These are phyloP conservation scores for Leccinellum albellum DNA, from an alignment of 768 basidiomycete genomes.

Conservation along the genomic window DNA sequence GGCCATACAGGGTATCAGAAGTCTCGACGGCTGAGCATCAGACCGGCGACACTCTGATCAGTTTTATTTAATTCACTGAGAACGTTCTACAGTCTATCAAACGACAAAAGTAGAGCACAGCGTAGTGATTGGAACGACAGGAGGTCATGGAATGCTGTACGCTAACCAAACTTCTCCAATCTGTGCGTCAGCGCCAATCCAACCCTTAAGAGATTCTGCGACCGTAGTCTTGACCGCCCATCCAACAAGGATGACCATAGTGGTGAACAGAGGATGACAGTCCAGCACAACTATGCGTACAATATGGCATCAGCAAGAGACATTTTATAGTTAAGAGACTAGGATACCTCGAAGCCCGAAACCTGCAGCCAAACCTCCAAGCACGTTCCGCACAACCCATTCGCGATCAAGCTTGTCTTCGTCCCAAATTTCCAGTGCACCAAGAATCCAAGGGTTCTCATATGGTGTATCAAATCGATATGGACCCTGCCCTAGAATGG, in stretches of 20 bases:
- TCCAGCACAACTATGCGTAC: conserved; percentile 64
- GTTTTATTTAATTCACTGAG: not conserved
- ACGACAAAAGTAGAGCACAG: conserved; percentile 1
- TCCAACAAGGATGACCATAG: conserved; percentile 67
- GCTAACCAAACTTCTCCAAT: conserved; percentile 72
- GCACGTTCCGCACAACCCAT: conserved; percentile 79
- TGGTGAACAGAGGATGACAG: conserved; percentile 69
- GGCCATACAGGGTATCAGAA: conserved; percentile 18
- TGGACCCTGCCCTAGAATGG: conserved; percentile 15
- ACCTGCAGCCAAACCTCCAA: conserved; percentile 84
- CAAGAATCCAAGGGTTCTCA: conserved; percentile 34
- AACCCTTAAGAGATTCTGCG: conserved; percentile 56
- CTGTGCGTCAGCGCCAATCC: conserved; percentile 59
- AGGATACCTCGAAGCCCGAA: conserved; percentile 74
- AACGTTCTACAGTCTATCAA: not conserved
- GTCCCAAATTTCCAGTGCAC: conserved; percentile 56
- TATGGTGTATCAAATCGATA: conserved; percentile 25
- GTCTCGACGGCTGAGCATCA: conserved; percentile 5
- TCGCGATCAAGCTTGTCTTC: conserved; percentile 75
- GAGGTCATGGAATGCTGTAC: conserved; percentile 67
- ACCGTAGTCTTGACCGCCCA: conserved; percentile 69
- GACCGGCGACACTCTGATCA: conserved; percentile 10
- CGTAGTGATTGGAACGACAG: not conserved
- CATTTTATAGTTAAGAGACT: not conserved
- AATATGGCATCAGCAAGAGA: not conserved